phyloP scores from a whole-genome alignment of 2,329 filamentous ascomycete species.

The Monilinia laxa region DNA sequence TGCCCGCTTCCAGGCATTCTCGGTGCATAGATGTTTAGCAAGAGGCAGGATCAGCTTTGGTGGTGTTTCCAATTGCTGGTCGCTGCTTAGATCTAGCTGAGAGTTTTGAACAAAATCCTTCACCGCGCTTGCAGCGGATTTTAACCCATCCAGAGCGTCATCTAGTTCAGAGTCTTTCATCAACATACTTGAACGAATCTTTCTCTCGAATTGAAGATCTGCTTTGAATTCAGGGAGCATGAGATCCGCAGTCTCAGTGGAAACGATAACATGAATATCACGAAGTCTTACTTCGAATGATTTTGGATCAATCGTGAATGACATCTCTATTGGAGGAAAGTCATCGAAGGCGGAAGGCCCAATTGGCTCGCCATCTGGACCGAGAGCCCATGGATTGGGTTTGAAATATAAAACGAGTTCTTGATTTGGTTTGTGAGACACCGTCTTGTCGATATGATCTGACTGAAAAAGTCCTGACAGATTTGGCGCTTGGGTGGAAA shows the following conservation, averaged over 20 bases:
- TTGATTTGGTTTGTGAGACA: slow-evolving; percentile 6
- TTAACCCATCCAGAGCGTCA: background rate
- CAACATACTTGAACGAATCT: slow-evolving; percentile 29
- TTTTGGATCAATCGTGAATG: slow-evolving; percentile 29
- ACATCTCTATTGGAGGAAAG: slow-evolving; percentile 40
- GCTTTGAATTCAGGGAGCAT: slow-evolving; percentile 38
- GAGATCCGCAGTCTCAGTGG: slow-evolving; percentile 33
- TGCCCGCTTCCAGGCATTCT: background rate
- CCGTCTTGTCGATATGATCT: background rate
- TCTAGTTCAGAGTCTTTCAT: background rate
- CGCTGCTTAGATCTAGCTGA: slow-evolving; percentile 26
- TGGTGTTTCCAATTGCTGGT: slow-evolving; percentile 31
- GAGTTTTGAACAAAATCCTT: slow-evolving; percentile 31
- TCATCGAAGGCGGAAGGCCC: slow-evolving; percentile 31
- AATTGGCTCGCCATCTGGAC: slow-evolving; percentile 21
- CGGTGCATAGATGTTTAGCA: slow-evolving; percentile 30
- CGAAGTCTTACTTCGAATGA: slow-evolving; percentile 27
- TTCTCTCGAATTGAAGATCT: slow-evolving; percentile 40
- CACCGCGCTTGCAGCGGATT: slow-evolving; percentile 24
- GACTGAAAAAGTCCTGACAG: slow-evolving; percentile 28
- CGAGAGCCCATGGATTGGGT: slow-evolving; percentile 36
- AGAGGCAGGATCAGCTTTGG: slow-evolving; percentile 36
- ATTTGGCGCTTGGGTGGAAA: slow-evolving; percentile 34
- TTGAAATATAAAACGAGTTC: slow-evolving; percentile 33
- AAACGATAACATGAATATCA: slow-evolving; percentile 32